Conservation (phyloP, 345 rosid species). For the Eucalyptus leucophloia region DNA sequence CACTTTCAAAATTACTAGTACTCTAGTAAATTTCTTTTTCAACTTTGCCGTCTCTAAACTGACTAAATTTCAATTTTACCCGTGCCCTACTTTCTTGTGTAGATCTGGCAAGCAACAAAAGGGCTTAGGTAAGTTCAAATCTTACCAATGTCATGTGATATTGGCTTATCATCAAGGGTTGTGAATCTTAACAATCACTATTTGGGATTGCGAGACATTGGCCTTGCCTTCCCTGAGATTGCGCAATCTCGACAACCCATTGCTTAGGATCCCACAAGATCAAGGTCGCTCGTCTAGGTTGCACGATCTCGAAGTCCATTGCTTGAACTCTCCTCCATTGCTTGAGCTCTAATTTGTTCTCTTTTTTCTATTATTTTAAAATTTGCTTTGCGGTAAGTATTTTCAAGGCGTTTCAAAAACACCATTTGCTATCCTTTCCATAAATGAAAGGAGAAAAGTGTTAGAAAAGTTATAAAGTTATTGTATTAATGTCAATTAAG, state of each 20-base stretch:
- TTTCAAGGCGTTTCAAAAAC: neutral
- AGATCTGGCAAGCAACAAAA: neutral
- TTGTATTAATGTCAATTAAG: neutral
- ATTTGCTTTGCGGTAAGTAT: neutral
- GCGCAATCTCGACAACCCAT: neutral
- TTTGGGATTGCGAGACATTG: fast-evolving
- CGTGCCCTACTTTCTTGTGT: neutral
- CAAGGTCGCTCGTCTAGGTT: neutral
- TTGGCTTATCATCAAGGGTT: fast-evolving
- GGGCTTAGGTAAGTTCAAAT: neutral
- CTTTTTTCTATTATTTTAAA: neutral
- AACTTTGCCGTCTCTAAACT: neutral
- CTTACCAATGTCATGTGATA: neutral
- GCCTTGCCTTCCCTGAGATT: neutral
- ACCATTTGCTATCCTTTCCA: neutral
- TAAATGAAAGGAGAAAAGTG: neutral
- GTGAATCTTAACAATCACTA: fast-evolving
- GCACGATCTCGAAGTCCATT: neutral
- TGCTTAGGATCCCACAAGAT: neutral
- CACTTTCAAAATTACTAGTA: neutral
- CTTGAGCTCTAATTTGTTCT: neutral
- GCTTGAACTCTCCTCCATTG: neutral
- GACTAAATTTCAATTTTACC: neutral
- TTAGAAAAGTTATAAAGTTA: fast-evolving
- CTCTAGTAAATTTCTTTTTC: neutral